Conservation (phyloP, 2,329 filamentous ascomycete genomes). For the Fusarium sp. region DNA sequence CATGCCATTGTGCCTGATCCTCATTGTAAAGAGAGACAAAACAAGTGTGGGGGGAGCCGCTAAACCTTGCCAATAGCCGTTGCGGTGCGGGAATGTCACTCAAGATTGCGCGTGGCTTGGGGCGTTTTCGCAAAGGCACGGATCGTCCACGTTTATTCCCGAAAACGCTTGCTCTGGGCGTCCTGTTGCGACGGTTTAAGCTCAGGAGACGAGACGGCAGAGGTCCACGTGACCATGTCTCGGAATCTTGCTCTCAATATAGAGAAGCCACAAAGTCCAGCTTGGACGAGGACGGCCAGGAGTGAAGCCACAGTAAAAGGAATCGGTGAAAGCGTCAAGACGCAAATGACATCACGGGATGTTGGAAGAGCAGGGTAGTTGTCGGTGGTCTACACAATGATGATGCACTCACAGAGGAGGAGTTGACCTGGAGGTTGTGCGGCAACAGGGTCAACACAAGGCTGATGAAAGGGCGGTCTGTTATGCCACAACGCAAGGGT, state of each 20-base stretch:
- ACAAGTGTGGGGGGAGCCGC: background rate
- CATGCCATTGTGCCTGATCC: background rate
- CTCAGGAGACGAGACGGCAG: background rate
- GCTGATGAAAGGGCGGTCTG: background rate
- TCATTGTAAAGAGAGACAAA: background rate
- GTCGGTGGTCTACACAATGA: background rate
- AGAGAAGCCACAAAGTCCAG: conserved; percentile 3
- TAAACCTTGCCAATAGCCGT: conserved; percentile 6
- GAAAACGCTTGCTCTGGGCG: background rate
- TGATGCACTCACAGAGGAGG: background rate
- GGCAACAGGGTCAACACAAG: background rate
- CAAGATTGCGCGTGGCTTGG: background rate
- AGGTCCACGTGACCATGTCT: background rate
- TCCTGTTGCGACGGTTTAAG: background rate
- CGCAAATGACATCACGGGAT: conserved; percentile 7
- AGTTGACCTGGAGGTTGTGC: background rate
- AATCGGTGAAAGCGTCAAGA: conserved; percentile 11
- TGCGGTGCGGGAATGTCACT: background rate
- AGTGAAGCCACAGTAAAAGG: conserved; percentile 16
- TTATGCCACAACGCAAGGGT: background rate
- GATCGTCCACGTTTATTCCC: conserved; percentile 23
- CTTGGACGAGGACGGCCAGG: conserved; percentile 7
- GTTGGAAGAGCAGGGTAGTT: background rate
- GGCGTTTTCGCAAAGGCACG: conserved; percentile 10
- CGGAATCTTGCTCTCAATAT: background rate